phyloP scores from a whole-genome alignment of 257 asterid species.

The Nicotiana sylvestris region DNA sequence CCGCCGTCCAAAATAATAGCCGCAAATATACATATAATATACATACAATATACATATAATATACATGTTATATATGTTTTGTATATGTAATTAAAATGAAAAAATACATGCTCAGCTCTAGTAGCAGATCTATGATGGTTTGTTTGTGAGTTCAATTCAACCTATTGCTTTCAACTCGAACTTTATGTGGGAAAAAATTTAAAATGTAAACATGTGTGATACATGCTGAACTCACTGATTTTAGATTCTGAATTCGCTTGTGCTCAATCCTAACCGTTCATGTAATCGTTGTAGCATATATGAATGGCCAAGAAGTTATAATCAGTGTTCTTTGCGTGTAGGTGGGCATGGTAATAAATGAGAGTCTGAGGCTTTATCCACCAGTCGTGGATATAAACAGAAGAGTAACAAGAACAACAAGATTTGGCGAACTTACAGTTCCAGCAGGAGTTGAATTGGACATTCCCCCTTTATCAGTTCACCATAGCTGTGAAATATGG shows the following conservation, averaged over 20 bases:
- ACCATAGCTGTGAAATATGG: constrained; percentile 36
- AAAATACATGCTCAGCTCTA: background rate
- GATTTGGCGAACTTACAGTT: constrained; percentile 27
- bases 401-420: constrained; percentile 30
- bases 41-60: too few species aligned
- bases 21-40: too few species aligned
- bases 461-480: constrained; percentile 35
- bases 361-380: constrained; percentile 48
- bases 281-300: background rate
- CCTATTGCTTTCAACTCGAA: background rate
- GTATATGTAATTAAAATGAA: too few species aligned
- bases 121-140: background rate
- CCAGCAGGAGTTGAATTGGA: constrained; percentile 32
- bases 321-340: background rate
- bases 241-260: background rate
- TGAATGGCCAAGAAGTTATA: background rate
- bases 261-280: background rate
- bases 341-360: constrained; percentile 58
- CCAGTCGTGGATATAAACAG: constrained; percentile 37
- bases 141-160: background rate
- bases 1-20: too few species aligned
- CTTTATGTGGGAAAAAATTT: background rate
- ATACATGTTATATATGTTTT: too few species aligned
- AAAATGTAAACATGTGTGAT: background rate
- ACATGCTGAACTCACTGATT: background rate